phyloP scores from a whole-genome alignment of 148 eudicot genomes.

The Cornus florida region DNA sequence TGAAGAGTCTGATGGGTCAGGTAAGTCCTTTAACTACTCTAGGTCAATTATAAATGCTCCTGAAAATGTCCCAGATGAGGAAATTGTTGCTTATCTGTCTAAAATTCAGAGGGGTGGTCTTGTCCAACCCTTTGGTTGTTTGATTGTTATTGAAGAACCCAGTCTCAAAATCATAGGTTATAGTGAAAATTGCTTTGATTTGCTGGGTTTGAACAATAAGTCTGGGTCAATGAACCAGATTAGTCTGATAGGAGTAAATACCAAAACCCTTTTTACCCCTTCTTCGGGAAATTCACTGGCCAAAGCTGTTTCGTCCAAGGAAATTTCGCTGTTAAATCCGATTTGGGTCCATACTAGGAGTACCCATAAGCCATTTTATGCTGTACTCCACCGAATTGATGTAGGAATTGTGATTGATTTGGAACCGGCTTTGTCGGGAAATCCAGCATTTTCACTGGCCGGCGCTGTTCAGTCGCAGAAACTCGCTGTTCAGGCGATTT shows the following conservation, averaged over 20 bases:
- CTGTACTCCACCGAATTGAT: constrained; percentile 40
- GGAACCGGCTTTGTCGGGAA: constrained; percentile 34
- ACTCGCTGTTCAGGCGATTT: constrained; percentile 34
- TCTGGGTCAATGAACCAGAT: neutral
- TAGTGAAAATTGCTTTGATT: constrained; percentile 39
- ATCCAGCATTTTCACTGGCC: constrained; percentile 24
- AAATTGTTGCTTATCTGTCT: constrained; percentile 34
- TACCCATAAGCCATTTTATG: constrained; percentile 40
- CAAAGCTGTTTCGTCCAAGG: constrained; percentile 24
- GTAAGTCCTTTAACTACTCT: constrained; percentile 38
- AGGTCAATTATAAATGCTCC: constrained; percentile 24
- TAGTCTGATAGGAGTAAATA: constrained; percentile 39
- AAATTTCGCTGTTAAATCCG: constrained; percentile 37
- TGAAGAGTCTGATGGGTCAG: constrained; percentile 28
- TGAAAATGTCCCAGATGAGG: constrained; percentile 15
- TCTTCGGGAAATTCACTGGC: constrained; percentile 27
- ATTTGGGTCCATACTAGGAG: constrained; percentile 36
- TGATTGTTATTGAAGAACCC: constrained; percentile 37
- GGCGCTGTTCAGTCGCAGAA: constrained; percentile 44
- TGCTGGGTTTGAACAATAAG: constrained; percentile 28
- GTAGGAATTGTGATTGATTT: constrained; percentile 45
- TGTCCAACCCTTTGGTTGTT: constrained; percentile 42
- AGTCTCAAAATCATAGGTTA: constrained; percentile 30
- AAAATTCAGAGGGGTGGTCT: constrained; percentile 47
- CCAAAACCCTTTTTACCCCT: constrained; percentile 37